phyloP scores from a whole-genome alignment of 2,329 filamentous ascomycete genomes.

The Colletotrichum sansevieriae region DNA sequence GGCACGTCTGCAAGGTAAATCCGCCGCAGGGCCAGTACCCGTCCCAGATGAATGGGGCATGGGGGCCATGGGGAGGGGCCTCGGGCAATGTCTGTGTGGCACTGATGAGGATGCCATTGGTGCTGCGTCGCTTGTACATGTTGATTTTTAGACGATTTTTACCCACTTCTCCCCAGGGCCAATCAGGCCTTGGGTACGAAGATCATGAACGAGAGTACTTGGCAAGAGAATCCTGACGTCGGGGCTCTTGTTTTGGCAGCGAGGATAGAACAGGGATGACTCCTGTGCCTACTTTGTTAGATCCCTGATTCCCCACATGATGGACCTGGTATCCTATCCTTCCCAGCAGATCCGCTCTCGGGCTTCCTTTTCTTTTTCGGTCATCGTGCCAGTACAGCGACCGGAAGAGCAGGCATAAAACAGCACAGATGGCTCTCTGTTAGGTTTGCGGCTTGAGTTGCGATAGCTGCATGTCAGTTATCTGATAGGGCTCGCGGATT shows the following conservation, averaged over 20 bases:
- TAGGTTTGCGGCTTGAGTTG: conserved; percentile 20
- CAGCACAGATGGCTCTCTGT: conserved; percentile 28
- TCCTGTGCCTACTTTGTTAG: conserved; percentile 46
- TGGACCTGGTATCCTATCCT: conserved; percentile 42
- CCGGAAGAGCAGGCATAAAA: conserved; percentile 34
- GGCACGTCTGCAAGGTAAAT: conserved; percentile 49
- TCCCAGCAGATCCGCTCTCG: conserved; percentile 45
- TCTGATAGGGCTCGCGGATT: conserved; percentile 27
- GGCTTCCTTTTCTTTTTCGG: conserved; percentile 25
- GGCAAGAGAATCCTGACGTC: conserved; percentile 48
- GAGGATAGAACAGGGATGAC: conserved; percentile 41
- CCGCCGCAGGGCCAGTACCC: conserved; percentile 44
- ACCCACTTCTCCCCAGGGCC: conserved; percentile 42
- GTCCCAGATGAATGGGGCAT: conserved; percentile 35
- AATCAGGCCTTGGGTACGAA: conserved; percentile 45
- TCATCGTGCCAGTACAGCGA: conserved; percentile 31
- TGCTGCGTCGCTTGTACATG: not conserved
- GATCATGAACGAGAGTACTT: conserved; percentile 52
- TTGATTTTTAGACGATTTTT: conserved; percentile 34
- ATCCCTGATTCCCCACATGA: conserved; percentile 46
- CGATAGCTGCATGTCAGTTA: conserved; percentile 19
- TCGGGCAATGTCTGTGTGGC: conserved; percentile 40
- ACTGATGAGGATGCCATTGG: conserved; percentile 37
- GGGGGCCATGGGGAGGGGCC: conserved; percentile 38
- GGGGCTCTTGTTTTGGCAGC: conserved; percentile 45